A percentile compares a stretch with the other conserved stretches of the same genome.
Evolutionary conservation across 1,139 yeast genomes (phyloP).

Genomic region (Yamadazyma conglobata): DNA sequence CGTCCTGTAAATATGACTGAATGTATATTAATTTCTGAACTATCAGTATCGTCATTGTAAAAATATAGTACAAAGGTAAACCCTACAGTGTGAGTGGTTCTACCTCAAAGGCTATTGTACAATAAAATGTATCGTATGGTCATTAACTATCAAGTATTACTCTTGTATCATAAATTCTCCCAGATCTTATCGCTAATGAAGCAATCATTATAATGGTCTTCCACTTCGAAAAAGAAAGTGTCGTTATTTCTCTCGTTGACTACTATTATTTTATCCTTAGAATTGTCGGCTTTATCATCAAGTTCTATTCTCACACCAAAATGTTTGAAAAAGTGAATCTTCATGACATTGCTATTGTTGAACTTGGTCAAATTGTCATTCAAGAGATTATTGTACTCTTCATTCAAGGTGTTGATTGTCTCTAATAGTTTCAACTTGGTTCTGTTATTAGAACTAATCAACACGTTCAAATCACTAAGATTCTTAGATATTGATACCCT

Average conservation of each 20-base stretch:
- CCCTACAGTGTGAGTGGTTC: too few relatives aligned
- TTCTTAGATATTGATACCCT: slow-evolving; percentile 55
- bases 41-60: not conserved
- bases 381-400: slow-evolving; percentile 22
- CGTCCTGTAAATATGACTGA: slow-evolving; percentile 9
- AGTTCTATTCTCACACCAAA: slow-evolving; percentile 41
- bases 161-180: slow-evolving; percentile 44
- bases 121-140: too few relatives aligned
- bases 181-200: slow-evolving; percentile 69
- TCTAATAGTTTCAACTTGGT: slow-evolving; percentile 39
- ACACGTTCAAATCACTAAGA: slow-evolving; percentile 54
- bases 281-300: slow-evolving; percentile 9
- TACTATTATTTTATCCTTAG: slow-evolving; percentile 41
- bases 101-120: too few relatives aligned
- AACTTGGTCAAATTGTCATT: slow-evolving; percentile 22
- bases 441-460: slow-evolving; percentile 45
- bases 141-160: not conserved
- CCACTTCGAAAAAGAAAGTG: slow-evolving; percentile 53
- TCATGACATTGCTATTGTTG: slow-evolving; percentile 36
- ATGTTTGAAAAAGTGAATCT: slow-evolving; percentile 42
- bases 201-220: slow-evolving; percentile 57
- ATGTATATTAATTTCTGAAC: slow-evolving; percentile 3
- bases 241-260: slow-evolving; percentile 47
- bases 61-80: slow-evolving; percentile 2
- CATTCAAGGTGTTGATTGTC: slow-evolving; percentile 21